Base-by-base conservation (phyloP, 1,284 basidiomycete genomes). In the Ceratobasidium sp. region DNA sequence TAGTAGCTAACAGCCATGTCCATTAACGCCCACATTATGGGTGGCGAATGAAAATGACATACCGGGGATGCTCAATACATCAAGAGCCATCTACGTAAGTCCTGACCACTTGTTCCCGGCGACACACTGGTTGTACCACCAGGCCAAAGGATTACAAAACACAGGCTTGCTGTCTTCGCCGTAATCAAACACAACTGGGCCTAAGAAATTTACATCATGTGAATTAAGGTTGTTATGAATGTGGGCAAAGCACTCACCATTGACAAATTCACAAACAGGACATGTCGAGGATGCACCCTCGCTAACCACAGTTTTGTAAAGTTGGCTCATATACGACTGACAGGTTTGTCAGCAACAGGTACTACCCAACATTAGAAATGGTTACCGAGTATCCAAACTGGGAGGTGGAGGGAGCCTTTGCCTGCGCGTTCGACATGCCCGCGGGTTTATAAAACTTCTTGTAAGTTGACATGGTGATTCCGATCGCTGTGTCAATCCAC, bases 81-180 rank as follows among this genome's bases (percentile, higher is more conserved):
- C 51, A 0, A 68, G 46, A 2, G 66, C 51, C 32, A 68, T 51
- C 51, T 68, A 51, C 1, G 34, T 68, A 1, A 68, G 7, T 19
- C 66, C 51, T 19, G 34, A 25, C 5, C 11, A 34, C 29, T 68
- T 34, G 22, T 68, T 22, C 2, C 51, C 29, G 0, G 32, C 29
- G 13, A 44, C 17, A 19, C 56, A 3, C 25, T 70, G 68, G 34
- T n/a, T 22, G 11, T 57, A n/a, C 54, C 68, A 70, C 68, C 68
- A 70, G 2, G n/a, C 17, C 4, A 70, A 11, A 0, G 56, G 66
- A 51, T 54, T 52, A 9, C 49, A n/a, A 19, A 51, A n/a, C 4
- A 51, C 5, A 5, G 49, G 49, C 1, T n/a, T 8, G 17, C 17
- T 1, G 17, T 51, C n/a, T 19, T 15, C 49, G 4, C 2, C 46